Percentiles rank a stretch among this genome's conserved stretches.
Evolutionary conservation across 139 green algal species (phyloP).

Genomic region (Chlorella sp.): DNA sequence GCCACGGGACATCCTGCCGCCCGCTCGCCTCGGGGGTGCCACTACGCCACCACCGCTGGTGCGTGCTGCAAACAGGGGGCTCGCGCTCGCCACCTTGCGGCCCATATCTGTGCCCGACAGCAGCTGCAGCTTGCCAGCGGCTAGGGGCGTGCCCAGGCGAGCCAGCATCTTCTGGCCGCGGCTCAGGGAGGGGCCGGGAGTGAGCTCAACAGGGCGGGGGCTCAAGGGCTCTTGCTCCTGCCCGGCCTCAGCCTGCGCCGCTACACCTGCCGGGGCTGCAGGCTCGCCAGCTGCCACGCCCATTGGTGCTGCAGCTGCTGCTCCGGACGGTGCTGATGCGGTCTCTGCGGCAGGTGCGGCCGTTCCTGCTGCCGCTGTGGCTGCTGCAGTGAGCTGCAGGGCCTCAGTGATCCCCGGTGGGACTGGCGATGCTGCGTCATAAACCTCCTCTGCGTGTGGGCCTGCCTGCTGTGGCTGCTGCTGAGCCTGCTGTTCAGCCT

Average conservation of each 20-base stretch:
- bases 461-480: not conserved
- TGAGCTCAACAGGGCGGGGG: not conserved
- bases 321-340: not conserved
- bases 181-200: not conserved
- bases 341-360: not conserved
- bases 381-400: not conserved
- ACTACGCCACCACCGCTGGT: not conserved
- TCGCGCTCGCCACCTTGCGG: no score
- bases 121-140: slow-evolving; percentile 12
- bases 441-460: not conserved
- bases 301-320: not conserved
- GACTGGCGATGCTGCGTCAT: no score
- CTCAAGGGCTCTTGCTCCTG: not conserved
- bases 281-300: not conserved
- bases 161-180: slow-evolving; percentile 28
- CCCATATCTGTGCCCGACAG: not conserved
- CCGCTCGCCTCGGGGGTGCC: not conserved
- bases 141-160: not conserved
- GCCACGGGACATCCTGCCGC: not conserved
- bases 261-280: not conserved
- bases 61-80: no score
- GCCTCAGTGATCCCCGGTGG: no score
- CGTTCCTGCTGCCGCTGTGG: not conserved
- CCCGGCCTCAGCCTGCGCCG: not conserved
- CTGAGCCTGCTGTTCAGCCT: not conserved